Evolutionary conservation across 192 early-diverging fungal species (phyloP).

Genomic region (Physocladia obscura): DNA sequence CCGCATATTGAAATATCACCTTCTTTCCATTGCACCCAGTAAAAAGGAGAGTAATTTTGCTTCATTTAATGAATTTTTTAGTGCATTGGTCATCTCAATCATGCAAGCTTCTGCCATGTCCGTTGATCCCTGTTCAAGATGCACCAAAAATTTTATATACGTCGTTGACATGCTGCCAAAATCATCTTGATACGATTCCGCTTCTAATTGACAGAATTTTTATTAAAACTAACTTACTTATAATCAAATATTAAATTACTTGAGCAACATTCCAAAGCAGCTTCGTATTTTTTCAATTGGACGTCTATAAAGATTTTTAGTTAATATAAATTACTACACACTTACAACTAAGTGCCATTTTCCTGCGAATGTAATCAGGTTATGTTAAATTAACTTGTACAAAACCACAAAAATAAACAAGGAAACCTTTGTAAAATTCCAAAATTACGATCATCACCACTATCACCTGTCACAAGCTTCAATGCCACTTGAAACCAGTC

Average conservation of each 20-base stretch:
- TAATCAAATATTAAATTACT: neutral
- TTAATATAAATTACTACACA: neutral
- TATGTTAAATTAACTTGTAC: no score
- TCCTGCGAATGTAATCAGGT: slow-evolving; percentile 1
- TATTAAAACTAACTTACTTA: neutral
- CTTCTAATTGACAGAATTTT: neutral
- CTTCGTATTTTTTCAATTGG: slow-evolving; percentile 4
- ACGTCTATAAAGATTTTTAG: slow-evolving; percentile 4
- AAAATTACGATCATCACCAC: slow-evolving; percentile 9
- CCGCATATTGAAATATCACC: neutral
- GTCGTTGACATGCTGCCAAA: neutral
- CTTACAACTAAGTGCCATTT: slow-evolving; percentile 13
- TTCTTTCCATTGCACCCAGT: slow-evolving; percentile 19
- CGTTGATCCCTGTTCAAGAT: slow-evolving; percentile 9
- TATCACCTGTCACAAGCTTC: slow-evolving; percentile 11
- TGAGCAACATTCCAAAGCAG: neutral
- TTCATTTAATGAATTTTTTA: neutral
- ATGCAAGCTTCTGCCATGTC: slow-evolving; percentile 7
- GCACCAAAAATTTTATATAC: slow-evolving; percentile 15
- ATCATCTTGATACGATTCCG: neutral
- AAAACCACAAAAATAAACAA: neutral
- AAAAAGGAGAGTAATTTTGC: slow-evolving; percentile 9
- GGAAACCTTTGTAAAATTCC: neutral
- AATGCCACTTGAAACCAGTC: slow-evolving; percentile 21
- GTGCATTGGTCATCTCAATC: neutral